Base-by-base conservation (phyloP, 495 filamentous ascomycete genomes). In the Hypoxylon rickii region DNA sequence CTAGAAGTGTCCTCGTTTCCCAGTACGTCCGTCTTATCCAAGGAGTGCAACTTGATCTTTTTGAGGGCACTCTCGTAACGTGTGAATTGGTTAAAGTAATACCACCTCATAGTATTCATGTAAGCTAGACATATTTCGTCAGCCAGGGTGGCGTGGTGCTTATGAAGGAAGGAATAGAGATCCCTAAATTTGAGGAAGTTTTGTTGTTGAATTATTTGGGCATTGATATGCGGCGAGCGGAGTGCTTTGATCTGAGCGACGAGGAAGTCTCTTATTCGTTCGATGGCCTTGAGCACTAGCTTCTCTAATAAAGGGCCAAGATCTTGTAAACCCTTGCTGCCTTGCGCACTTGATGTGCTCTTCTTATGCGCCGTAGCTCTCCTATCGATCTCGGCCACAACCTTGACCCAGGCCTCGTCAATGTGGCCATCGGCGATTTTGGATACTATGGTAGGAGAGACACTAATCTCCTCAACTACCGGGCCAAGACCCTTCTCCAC, bases 41-140 rank as follows among this genome's bases (percentile, higher is more conserved):
- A 79, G 1, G 78, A 72, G 55, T 96, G 89, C 10, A 96, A 63
- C 61, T 89, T 91, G 56, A 97, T 78, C 65, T 91, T 96, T 49
- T 87, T 85, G 0, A 98, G 82, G 0, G 92, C 82, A 51, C 86
- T 83, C 44, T 87, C 81, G 68, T 97, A 98, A 13, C 93, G 89
- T 3, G 84, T 86, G 68, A 98, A 98, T 69, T 97, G 86, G 52
- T 87, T 93, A 32, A 85, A 74, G 64, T 97, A 97, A 63, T 98
- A 98, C 94, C 94, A 98, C 37, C 92, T 84, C 93, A 98, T 97
- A 6, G 94, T 98, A 73, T 97, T 96, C 71, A 96, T 86, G 60
- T 98, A 98, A 5, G 94, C 94, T 73, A 93, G 89, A 15, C 83
- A 84, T 58, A 97, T 96, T 65, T 97, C 89, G 29, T 89, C 86